Percentiles rank a stretch among this genome's conserved stretches.
phyloP scores from a whole-genome alignment of 371 early-diverging fungal species.

The Phascolomyces articulosus region DNA sequence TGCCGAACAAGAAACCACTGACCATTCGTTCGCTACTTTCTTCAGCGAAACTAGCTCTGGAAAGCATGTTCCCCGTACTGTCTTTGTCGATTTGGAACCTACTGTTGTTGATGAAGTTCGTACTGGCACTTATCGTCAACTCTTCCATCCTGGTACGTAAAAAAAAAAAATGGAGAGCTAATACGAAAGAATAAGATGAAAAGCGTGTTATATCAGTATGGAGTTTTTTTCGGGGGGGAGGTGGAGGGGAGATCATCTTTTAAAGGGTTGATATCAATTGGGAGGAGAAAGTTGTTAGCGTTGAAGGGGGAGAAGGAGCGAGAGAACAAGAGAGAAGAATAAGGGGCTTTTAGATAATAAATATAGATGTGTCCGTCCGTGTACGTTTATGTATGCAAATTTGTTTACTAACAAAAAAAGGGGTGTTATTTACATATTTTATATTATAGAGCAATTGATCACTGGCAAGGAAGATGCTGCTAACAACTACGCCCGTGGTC shows the following conservation, averaged over 20 bases:
- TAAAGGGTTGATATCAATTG: no score
- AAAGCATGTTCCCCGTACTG: constrained; percentile 97
- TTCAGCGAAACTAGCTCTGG: constrained; percentile 95
- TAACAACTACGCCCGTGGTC: constrained; percentile 99
- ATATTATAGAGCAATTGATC: constrained; percentile 83
- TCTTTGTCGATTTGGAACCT: constrained; percentile 98
- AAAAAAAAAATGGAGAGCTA: constrained; percentile 84
- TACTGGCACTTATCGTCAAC: constrained; percentile 93
- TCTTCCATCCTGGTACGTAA: constrained; percentile 96
- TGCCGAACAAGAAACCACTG: constrained; percentile 36
- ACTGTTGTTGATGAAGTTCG: constrained; percentile 98
- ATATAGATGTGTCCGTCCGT: background rate
- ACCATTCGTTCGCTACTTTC: constrained; percentile 70
- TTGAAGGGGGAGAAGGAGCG: constrained; percentile 58
- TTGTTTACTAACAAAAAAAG: background rate
- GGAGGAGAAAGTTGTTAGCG: no score
- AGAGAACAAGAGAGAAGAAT: background rate
- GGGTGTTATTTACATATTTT: background rate
- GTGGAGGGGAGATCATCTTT: no score
- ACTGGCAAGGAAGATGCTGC: constrained; percentile 99
- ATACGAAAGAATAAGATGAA: no score
- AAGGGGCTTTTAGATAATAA: background rate
- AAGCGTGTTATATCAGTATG: no score
- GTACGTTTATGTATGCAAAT: background rate
- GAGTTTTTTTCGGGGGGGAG: no score